Conservation (phyloP, 2,329 filamentous ascomycete species). For the Aureobasidium leucospermi region DNA sequence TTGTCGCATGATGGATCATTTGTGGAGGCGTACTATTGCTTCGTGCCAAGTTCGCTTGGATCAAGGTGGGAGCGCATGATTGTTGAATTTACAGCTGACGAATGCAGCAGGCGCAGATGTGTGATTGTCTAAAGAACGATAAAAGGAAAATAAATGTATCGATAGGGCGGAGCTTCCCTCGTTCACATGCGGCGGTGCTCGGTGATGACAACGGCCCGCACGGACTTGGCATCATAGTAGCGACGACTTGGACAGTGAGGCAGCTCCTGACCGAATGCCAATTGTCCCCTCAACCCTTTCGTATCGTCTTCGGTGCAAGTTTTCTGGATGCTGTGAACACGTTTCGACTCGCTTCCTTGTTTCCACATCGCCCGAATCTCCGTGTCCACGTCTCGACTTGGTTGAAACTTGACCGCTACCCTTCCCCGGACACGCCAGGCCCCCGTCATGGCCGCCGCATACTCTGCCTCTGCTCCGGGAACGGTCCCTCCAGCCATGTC, state of each 20-base stretch:
- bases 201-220: background rate
- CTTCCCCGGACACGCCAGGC: conserved; percentile 4
- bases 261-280: conserved; percentile 1
- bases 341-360: background rate
- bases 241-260: background rate
- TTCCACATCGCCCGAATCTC: background rate
- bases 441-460: conserved; percentile 12
- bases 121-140: background rate
- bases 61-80: conserved; percentile 14
- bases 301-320: background rate
- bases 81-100: background rate
- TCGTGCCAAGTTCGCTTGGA: conserved; percentile 69
- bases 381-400: background rate
- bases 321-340: background rate
- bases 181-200: conserved; percentile 3
- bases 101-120: background rate
- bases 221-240: conserved; percentile 3
- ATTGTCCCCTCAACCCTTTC: background rate
- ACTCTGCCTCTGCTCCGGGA: background rate
- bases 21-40: conserved; percentile 64
- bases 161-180: background rate
- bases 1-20: background rate
- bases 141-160: background rate
- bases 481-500: conserved; percentile 8
- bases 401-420: background rate